Base-by-base conservation (phyloP, 805 yeast genomes). In the Saccharomycopsis sp. region DNA sequence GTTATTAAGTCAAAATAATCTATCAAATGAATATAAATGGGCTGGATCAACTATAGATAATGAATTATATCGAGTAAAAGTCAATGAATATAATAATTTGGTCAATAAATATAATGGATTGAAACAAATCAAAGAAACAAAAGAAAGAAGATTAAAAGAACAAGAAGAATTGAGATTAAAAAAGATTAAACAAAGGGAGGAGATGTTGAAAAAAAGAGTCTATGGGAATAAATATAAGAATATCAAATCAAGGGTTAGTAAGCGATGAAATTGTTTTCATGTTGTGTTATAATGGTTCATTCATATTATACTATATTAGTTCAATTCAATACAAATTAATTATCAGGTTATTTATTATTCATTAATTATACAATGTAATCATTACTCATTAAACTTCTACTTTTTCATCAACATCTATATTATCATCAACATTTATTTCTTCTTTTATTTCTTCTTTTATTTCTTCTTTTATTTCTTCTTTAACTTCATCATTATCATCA, bases 201-300 rank as follows among this genome's bases (percentile, higher is more conserved):
- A 45, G 23, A 14, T 39, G n/a, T 23, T 45, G 5, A 42, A 45
- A 14, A 28, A 38, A n/a, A 18, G 48, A 20, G 40, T 45, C 10
- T 45, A 45, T 36, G 48, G 48, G 5, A 45, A 30, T 29, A 45
- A 39, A 18, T 34, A 36, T 25, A 28, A 30, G 18, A 19, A n/a
- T n/a, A n/a, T n/a, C n/a, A n/a, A n/a, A n/a, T n/a, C n/a, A n/a
- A n/a, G n/a, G n/a, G n/a, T n/a, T n/a, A n/a, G n/a, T n/a, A n/a
- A n/a, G n/a, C n/a, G n/a, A n/a, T n/a, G n/a, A n/a, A n/a, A n/a
- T n/a, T n/a, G n/a, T n/a, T n/a, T n/a, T n/a, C n/a, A n/a, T n/a
- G n/a, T n/a, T n/a, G n/a, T n/a, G n/a, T n/a, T n/a, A n/a, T n/a
- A n/a, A n/a, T n/a, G n/a, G n/a, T n/a, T n/a, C n/a, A n/a, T n/a